These are phyloP conservation scores for Coniochaeta ligniaria DNA, from an alignment of 2,329 filamentous ascomycete genomes.

Conservation along the genomic window DNA sequence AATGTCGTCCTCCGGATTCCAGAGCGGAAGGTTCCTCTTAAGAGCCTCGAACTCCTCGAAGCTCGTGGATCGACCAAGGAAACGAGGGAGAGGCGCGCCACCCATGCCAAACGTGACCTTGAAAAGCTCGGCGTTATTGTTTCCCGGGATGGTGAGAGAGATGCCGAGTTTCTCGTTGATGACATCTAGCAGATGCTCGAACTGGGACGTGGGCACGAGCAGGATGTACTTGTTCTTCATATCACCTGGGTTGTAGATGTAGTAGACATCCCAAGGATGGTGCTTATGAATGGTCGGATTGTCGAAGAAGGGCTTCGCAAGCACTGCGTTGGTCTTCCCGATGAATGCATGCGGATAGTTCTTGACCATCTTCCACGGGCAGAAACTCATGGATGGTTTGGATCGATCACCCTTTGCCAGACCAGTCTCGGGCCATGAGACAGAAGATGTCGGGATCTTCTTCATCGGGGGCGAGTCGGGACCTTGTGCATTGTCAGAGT, in stretches of 20 bases:
- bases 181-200: constrained; percentile 54
- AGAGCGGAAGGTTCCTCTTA: constrained; percentile 25
- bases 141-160: constrained; percentile 49
- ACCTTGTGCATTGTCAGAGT: neutral
- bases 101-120: constrained; percentile 53
- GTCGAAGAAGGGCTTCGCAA: constrained; percentile 46
- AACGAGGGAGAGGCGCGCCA: constrained; percentile 58
- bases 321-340: constrained; percentile 41
- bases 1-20: constrained; percentile 25
- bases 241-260: constrained; percentile 47
- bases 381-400: constrained; percentile 27
- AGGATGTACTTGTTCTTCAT: constrained; percentile 47
- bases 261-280: constrained; percentile 70
- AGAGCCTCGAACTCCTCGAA: constrained; percentile 25
- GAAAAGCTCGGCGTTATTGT: constrained; percentile 46
- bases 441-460: neutral
- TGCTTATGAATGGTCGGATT: constrained; percentile 46
- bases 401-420: constrained; percentile 19
- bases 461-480: neutral
- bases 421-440: constrained; percentile 5
- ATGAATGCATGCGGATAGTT: constrained; percentile 56
- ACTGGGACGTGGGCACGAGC: constrained; percentile 61
- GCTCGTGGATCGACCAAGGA: constrained; percentile 50
- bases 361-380: constrained; percentile 44
- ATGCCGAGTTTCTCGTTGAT: constrained; percentile 55